A percentile compares a stretch with the other conserved stretches of the same genome.
These are phyloP conservation scores for Cryptosporidium ubiquitum DNA, from an alignment of 169 alveolate species.

Conservation along the genomic window DNA sequence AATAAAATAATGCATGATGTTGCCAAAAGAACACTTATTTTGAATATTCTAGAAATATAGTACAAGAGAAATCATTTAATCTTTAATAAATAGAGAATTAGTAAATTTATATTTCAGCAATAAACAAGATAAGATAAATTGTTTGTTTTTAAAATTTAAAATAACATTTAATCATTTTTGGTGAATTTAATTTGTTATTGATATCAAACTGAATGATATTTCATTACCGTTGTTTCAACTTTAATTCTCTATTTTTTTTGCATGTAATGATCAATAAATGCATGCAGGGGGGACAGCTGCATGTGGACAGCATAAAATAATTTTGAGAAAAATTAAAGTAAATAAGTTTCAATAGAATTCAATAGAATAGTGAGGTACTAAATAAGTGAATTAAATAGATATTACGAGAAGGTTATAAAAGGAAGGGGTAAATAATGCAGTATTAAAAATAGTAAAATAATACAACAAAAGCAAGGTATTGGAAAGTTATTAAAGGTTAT, in stretches of 20 bases:
- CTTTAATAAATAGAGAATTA: too few relatives aligned
- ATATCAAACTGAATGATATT: background rate
- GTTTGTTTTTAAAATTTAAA: too few relatives aligned
- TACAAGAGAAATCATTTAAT: too few relatives aligned
- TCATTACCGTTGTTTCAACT: background rate
- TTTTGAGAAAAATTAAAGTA: background rate
- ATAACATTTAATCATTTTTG: too few relatives aligned
- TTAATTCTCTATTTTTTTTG: background rate
- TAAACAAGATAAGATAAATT: too few relatives aligned
- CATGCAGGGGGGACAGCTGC: conserved; percentile 2
- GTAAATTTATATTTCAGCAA: too few relatives aligned
- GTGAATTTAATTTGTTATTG: background rate
- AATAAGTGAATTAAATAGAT: background rate
- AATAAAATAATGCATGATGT: background rate
- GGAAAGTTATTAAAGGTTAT: too few relatives aligned
- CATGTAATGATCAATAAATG: conserved; percentile 14
- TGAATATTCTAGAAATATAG: too few relatives aligned
- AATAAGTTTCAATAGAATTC: background rate
- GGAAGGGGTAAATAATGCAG: background rate
- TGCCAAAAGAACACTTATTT: background rate
- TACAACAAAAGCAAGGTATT: too few relatives aligned
- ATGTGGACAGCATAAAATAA: conserved; percentile 1
- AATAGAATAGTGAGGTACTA: background rate
- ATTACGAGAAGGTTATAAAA: too few relatives aligned
- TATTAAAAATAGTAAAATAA: background rate